Conservation (phyloP, 805 yeast genomes). For the Hemisphaericaspora nanyangensis region DNA sequence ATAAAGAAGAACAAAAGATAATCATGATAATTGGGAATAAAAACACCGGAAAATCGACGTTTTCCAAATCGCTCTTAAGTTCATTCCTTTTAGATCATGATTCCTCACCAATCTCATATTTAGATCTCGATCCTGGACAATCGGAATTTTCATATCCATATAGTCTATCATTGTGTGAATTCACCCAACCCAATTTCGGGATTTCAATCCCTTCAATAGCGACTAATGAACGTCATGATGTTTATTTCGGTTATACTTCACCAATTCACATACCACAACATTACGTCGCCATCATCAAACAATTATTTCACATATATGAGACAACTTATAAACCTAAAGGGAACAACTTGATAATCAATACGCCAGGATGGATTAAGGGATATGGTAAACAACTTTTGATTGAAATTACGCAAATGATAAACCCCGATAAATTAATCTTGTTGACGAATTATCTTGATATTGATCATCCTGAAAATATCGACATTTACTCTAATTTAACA, state of each 20-base stretch:
- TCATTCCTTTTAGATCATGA: slow-evolving; percentile 29
- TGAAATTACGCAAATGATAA: slow-evolving; percentile 38
- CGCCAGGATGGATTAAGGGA: slow-evolving; percentile 93
- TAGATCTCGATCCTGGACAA: slow-evolving; percentile 90
- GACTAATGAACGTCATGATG: slow-evolving; percentile 13
- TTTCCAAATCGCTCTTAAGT: slow-evolving; percentile 53
- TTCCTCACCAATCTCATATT: slow-evolving; percentile 36
- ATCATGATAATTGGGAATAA: slow-evolving; percentile 59
- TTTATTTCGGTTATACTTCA: slow-evolving; percentile 60
- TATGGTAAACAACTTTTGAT: slow-evolving; percentile 68
- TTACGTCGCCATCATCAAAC: slow-evolving; percentile 43
- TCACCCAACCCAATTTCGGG: slow-evolving; percentile 24
- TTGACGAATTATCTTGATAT: slow-evolving; percentile 29
- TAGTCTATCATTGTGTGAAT: slow-evolving; percentile 52
- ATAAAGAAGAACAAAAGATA: slow-evolving; percentile 13
- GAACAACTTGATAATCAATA: slow-evolving; percentile 56
- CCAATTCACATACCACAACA: slow-evolving; percentile 64
- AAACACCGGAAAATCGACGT: slow-evolving; percentile 80
- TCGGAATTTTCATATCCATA: slow-evolving; percentile 75
- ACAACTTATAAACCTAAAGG: slow-evolving; percentile 17
- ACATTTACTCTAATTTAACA: slow-evolving; percentile 23
- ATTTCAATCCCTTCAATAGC: slow-evolving; percentile 20
- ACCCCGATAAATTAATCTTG: slow-evolving; percentile 57
- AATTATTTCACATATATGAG: slow-evolving; percentile 34
- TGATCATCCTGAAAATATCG: slow-evolving; percentile 23